Base-by-base conservation (phyloP, 129 eudicot species). In the Flaveria trinervia region DNA sequence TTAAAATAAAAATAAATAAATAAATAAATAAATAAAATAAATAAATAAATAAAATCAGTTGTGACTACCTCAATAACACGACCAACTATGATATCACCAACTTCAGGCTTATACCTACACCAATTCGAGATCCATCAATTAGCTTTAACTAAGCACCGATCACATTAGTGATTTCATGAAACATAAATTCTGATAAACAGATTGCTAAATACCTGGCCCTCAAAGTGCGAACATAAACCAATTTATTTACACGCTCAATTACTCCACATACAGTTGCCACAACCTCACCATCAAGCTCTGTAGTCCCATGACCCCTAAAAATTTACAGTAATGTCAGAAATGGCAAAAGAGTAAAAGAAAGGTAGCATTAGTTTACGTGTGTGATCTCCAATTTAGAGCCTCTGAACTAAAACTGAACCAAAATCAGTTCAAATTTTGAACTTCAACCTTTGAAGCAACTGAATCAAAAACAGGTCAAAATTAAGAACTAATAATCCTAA, bases 251-350 rank as follows among this genome's bases (percentile, higher is more conserved):
- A 5, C 97, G 93, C 74, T 94, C 97, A 56, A 94, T 93, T 71
- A 94, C 96, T 54, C 98, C 98, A 72, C 98, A 94, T 0, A 87
- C 82, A 7, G 96, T 94, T 45, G 97, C 97, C 79, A 91, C 90
- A 70, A 94, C 83, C 54, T 86, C 88, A 5, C 93, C 97, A 11
- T 91, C 93, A 16, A 77, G 81, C 79, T 94, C 97, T 56, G 85
- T 68, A 17, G 96, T 91, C 57, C 98, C 98, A 66, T 94, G 98
- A 12, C 98, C 98, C 89, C 98, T 56, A 68, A 75, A 44, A 55
- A n/a, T 15, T 65, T 4, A 33, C 41, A 54, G n/a, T 9, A 26
- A n/a, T 54, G 66, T 49, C 16, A 49, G 43, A 13, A 66, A 17
- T 22, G 11, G 23, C 16, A 13, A 75, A 44, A 5, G 16, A 26